phyloP scores from a whole-genome alignment of 306 rosid species.

The Vicia villosa region DNA sequence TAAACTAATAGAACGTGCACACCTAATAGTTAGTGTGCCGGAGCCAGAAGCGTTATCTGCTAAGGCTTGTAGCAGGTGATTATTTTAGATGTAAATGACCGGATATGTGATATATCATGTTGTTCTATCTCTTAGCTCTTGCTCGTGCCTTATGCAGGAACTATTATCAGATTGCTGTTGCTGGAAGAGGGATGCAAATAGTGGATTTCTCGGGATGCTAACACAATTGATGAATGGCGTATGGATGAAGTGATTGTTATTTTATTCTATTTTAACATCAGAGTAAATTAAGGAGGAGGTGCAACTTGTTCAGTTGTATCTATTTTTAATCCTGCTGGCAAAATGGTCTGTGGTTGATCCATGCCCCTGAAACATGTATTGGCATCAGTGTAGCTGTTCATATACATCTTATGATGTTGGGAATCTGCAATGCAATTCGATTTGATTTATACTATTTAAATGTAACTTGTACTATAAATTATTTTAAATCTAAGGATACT shows the following conservation, averaged over 20 bases:
- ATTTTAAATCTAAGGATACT: not conserved
- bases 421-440: constrained; percentile 10
- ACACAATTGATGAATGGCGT: constrained; percentile 29
- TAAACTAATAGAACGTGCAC: constrained; percentile 63
- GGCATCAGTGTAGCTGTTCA: constrained; percentile 3
- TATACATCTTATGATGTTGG: constrained; percentile 8
- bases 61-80: constrained; percentile 72
- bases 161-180: constrained; percentile 84
- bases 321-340: not conserved
- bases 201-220: constrained; percentile 60
- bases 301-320: constrained; percentile 15
- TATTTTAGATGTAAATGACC: constrained; percentile 17
- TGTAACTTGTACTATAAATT: constrained; percentile 5
- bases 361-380: constrained; percentile 5
- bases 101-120: constrained; percentile 22
- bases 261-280: constrained; percentile 5
- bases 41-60: constrained; percentile 95
- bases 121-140: constrained; percentile 11
- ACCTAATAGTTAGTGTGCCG: constrained; percentile 76
- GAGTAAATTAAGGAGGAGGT: constrained; percentile 13
- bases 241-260: constrained; percentile 30
- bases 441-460: constrained; percentile 5
- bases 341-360: constrained; percentile 19
- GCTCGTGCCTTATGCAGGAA: constrained; percentile 52
- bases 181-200: constrained; percentile 97